A percentile compares a stretch with the other conserved stretches of the same genome.
These are phyloP conservation scores for Arachnomyces sp. DNA, from an alignment of 2,329 filamentous ascomycete genomes.

Conservation along the genomic window DNA sequence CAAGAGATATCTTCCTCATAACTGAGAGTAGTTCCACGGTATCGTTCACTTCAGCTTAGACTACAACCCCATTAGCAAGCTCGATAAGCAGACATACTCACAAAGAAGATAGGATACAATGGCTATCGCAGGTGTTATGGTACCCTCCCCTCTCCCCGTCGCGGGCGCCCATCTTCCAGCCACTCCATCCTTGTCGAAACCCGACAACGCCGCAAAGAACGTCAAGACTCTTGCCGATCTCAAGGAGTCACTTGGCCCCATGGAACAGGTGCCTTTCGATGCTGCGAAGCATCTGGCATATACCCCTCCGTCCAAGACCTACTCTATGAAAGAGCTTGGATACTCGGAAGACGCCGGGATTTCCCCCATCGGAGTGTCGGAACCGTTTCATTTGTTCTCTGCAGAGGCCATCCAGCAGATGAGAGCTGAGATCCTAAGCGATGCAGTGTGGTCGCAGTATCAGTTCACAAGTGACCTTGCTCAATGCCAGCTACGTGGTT, in stretches of 20 bases:
- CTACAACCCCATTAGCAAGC: too few species aligned
- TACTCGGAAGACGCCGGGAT: conserved; percentile 49
- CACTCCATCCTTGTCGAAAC: too few species aligned
- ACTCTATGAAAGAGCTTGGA: conserved; percentile 57
- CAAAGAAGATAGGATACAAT: conserved; percentile 9
- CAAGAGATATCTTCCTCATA: too few species aligned
- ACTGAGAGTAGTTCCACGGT: too few species aligned
- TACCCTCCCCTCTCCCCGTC: conserved; percentile 6
- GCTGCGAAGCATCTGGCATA: conserved; percentile 50
- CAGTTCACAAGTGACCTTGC: conserved; percentile 54
- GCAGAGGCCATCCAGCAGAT: conserved; percentile 55
- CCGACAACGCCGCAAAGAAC: conserved; percentile 7
- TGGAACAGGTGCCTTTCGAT: conserved; percentile 39
- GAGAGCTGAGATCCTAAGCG: conserved; percentile 54
- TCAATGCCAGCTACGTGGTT: conserved; percentile 49
- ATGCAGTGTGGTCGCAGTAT: conserved; percentile 50
- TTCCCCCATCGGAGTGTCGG: conserved; percentile 56
- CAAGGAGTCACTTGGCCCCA: conserved; percentile 16
- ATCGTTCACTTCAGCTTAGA: too few species aligned
- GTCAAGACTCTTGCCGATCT: conserved; percentile 25
- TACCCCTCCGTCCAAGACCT: conserved; percentile 42
- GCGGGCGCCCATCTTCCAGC: conserved; percentile 9
- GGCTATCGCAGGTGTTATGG: conserved; percentile 16
- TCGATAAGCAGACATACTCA: conserved; percentile 7
- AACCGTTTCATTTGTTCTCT: conserved; percentile 59